These are phyloP conservation scores for Atkinsonella hypoxylon DNA, from an alignment of 2,329 filamentous ascomycete genomes.

Conservation along the genomic window DNA sequence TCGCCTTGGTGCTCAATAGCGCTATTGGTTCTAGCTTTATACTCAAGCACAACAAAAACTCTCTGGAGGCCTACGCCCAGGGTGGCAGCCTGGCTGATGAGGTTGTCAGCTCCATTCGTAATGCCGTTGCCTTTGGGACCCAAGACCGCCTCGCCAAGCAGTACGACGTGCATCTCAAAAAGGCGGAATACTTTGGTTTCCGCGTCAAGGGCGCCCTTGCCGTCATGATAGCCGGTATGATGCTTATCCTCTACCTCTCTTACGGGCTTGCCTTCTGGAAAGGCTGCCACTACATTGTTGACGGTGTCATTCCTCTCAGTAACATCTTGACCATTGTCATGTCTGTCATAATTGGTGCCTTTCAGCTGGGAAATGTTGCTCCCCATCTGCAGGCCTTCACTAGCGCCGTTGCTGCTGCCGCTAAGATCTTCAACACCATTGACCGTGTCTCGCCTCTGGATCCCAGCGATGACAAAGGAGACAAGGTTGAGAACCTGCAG, in stretches of 20 bases:
- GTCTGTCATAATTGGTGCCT: constrained; percentile 85
- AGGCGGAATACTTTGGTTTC: constrained; percentile 65
- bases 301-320: constrained; percentile 52
- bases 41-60: constrained; percentile 67
- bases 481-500: constrained; percentile 57
- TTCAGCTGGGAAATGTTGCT: constrained; percentile 76
- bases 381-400: constrained; percentile 82
- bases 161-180: constrained; percentile 64
- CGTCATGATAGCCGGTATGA: constrained; percentile 73
- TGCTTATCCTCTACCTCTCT: constrained; percentile 74
- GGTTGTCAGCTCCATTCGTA: constrained; percentile 85
- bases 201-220: constrained; percentile 62
- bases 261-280: constrained; percentile 86
- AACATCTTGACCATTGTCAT: constrained; percentile 76
- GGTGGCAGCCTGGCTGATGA: constrained; percentile 88
- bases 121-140: constrained; percentile 84
- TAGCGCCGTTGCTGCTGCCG: constrained; percentile 68
- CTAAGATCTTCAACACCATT: constrained; percentile 90
- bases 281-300: constrained; percentile 62
- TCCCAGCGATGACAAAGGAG: constrained; percentile 56
- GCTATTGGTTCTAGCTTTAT: constrained; percentile 62
- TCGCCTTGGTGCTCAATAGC: constrained; percentile 70
- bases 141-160: constrained; percentile 82
- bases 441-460: constrained; percentile 80
- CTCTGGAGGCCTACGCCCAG: constrained; percentile 66